Base-by-base conservation (phyloP, 208 protist genomes). In the Angomonas ambiguus region DNA sequence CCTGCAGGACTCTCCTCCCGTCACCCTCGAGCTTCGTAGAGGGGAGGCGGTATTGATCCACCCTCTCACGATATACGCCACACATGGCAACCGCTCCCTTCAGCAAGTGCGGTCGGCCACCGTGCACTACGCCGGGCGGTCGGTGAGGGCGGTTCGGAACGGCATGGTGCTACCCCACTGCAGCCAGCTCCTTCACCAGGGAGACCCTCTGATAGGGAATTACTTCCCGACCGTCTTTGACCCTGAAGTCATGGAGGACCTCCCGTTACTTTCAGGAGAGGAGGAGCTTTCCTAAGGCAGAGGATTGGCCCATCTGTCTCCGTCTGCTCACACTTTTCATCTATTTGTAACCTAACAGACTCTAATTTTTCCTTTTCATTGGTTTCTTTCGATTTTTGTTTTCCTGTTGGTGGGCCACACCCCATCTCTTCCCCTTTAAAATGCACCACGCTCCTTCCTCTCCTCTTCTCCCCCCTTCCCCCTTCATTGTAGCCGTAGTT, bases 201-300 rank as follows among this genome's bases (percentile, higher is more conserved):
- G 77, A 33, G 76, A 78, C 5, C 70, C 65, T 30, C 75, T 94
- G 22, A 65, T 78, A 30, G 88, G 88, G 0, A 71, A 76, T 8
- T 92, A 82, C 69, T 94, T 87, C 66, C 88, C 88, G 2, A 77
- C 84, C 41, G 88, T 90, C 0, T 94, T 94, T 61, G 85, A 94
- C 63, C 88, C 88, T 0, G 84, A 83, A 32, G 80, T 93, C 72
- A 74, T 82, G 5, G 87, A 93, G 48, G 87, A 88, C 56, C 64
- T 88, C 2, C 58, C 79, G n/a, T 67, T 83, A 69, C 76, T 87
- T 2, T 35, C 38, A 8, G 16, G 38, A 8, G 38, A 45, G 11
- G 38, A 45, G 38, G 38, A 8, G 11, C 38, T 45, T 45, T 45
- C n/a, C n/a, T n/a, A n/a, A n/a, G n/a, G n/a, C n/a, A n/a, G n/a